These are phyloP conservation scores for Lactarius psammicola DNA, from an alignment of 768 basidiomycete species.

Conservation along the genomic window DNA sequence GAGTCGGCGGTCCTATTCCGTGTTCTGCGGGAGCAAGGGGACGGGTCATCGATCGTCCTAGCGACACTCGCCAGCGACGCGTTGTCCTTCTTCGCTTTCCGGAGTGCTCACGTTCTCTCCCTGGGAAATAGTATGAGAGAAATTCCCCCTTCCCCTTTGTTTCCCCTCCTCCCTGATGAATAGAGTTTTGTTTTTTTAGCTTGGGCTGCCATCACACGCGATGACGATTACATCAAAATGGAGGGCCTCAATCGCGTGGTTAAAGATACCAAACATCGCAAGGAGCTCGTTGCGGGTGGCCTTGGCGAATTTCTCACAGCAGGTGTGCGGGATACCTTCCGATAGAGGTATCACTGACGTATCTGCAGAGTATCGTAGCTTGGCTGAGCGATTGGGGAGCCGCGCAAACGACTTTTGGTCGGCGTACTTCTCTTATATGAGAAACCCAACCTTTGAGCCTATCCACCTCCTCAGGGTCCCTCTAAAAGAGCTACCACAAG, in stretches of 20 bases:
- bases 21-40: slow-evolving; percentile 61
- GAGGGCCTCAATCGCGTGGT: slow-evolving; percentile 64
- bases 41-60: slow-evolving; percentile 57
- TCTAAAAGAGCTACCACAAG: slow-evolving; percentile 26
- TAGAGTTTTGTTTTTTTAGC: slow-evolving; percentile 39
- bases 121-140: slow-evolving; percentile 9
- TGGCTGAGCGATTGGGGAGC: slow-evolving; percentile 22
- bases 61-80: slow-evolving; percentile 54
- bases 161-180: no score
- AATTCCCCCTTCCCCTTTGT: no score
- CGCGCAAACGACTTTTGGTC: slow-evolving; percentile 24
- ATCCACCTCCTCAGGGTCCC: slow-evolving; percentile 7
- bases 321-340: slow-evolving; percentile 42
- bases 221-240: slow-evolving; percentile 59
- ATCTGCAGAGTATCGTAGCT: slow-evolving; percentile 18
- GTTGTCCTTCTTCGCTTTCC: slow-evolving; percentile 38
- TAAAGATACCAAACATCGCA: slow-evolving; percentile 53
- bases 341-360: neutral
- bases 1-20: slow-evolving; percentile 59
- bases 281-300: slow-evolving; percentile 71
- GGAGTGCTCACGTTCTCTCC: no score
- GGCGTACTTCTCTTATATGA: neutral
- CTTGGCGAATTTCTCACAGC: slow-evolving; percentile 33
- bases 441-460: neutral
- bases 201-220: slow-evolving; percentile 71